Conservation (phyloP, 176 grass and related monocot species). For the Oropetium thomaeum region DNA sequence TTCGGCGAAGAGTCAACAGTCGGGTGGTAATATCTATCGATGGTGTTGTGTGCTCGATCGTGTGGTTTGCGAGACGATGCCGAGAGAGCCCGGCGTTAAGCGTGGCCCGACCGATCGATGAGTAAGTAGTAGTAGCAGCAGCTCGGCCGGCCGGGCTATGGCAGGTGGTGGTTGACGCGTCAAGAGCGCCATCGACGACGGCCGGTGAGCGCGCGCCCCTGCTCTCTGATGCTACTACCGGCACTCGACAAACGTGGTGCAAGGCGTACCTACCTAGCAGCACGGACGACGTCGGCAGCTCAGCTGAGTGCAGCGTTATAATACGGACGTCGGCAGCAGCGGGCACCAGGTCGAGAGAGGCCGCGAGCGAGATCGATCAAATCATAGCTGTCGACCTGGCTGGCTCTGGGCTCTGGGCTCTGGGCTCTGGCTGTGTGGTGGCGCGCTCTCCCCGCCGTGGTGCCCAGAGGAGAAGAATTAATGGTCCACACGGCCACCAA, state of each 20-base stretch:
- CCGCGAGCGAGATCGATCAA: too few relatives aligned
- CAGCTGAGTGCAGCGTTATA: neutral
- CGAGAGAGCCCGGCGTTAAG: too few relatives aligned
- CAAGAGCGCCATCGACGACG: neutral
- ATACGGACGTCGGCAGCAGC: neutral
- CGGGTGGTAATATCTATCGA: neutral
- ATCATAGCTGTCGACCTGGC: neutral
- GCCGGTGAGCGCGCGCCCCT: neutral
- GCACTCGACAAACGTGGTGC: neutral
- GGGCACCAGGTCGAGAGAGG: too few relatives aligned
- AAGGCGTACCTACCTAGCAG: neutral
- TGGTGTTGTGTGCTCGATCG: too few relatives aligned
- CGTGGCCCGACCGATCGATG: too few relatives aligned
- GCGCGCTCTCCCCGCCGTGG: too few relatives aligned
- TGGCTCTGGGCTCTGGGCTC: too few relatives aligned
- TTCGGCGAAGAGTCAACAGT: neutral
- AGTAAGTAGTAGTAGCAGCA: too few relatives aligned
- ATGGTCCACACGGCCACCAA: conserved; percentile 70
- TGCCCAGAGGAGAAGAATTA: conserved; percentile 10
- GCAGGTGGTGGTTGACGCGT: neutral
- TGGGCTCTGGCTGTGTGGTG: too few relatives aligned
- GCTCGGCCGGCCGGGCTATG: neutral
- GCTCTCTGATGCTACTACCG: neutral
- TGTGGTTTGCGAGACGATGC: too few relatives aligned
- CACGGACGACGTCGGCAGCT: too few relatives aligned